A percentile compares a stretch with the other conserved stretches of the same genome.
These are phyloP conservation scores for Apiotrichum sp. DNA, from an alignment of 1,284 basidiomycete species.

Conservation along the genomic window DNA sequence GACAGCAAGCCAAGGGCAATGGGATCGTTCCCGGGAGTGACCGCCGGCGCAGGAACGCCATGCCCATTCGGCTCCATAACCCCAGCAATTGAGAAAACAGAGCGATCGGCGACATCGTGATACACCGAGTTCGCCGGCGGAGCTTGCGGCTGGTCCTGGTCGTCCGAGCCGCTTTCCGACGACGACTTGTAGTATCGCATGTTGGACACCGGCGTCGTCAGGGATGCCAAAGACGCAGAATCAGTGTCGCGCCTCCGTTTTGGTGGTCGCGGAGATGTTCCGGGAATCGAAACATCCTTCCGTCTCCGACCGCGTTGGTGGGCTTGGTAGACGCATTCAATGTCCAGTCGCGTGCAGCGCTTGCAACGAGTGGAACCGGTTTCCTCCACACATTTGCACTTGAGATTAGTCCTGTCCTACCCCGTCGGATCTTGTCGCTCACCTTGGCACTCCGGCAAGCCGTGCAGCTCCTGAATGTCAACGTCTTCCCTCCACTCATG, in stretches of 20 bases:
- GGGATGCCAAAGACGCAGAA: neutral
- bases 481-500: neutral
- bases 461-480: conserved; percentile 15
- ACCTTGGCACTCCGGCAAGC: conserved; percentile 16
- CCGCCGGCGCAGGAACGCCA: neutral
- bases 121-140: conserved; percentile 19
- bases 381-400: conserved; percentile 21
- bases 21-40: conserved; percentile 10
- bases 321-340: conserved; percentile 16
- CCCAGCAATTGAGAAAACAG: conserved; percentile 19
- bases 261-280: neutral
- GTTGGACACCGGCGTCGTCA: neutral
- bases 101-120: conserved; percentile 18
- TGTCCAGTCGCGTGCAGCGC: conserved; percentile 16
- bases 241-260: neutral
- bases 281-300: conserved; percentile 3
- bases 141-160: neutral
- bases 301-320: conserved; percentile 19
- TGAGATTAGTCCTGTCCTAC: neutral
- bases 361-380: conserved; percentile 10
- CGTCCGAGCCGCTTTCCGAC: neutral
- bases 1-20: conserved; percentile 15
- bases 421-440: no score
- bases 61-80: conserved; percentile 14
- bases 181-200: neutral